Base-by-base conservation (phyloP, 2,329 filamentous ascomycete genomes). In the Penicillium nordicum region DNA sequence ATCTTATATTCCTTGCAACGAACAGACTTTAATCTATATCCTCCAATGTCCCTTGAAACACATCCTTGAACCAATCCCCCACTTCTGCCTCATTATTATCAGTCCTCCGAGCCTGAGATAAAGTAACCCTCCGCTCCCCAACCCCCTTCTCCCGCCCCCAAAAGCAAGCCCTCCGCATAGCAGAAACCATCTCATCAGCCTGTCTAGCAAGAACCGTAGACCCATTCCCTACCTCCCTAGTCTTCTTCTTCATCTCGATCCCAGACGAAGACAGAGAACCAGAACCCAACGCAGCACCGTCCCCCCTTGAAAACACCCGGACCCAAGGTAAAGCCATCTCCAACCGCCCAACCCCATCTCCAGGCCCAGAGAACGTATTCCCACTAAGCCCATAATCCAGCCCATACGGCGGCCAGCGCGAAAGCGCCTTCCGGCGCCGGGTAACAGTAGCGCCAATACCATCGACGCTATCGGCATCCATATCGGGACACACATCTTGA, bases 111-210 rank as follows among this genome's bases (percentile, higher is more conserved):
- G 55, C 23, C 16, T n/a, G 40, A 8, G 50, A 50, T 16, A 64
- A 38, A 36, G 60, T 66, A n/a, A 77, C 75, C 34, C 66, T 69
- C 21, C 70, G 62, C 59, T 77, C 71, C 1, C 66, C 73, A 53
- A 73, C 67, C 0, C 74, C 72, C 44, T 71, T 74, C 57, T 76
- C 74, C 6, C 71, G 67, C 0, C 74, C 75, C 67, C 71, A 76
- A 57, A 79, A 78, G 60, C 76, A 79, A 4, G 75, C 75, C 30
- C 70, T 63, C 5, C 69, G 73, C 74, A 79, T 72, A 10, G 73
- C 59, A 38, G 73, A 70, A 1, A 73, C 72, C 70, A 79, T 73
- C 50, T 79, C 75, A 25, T 65, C 62, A 6, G 70, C 72, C 59
- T 79, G 76, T 0, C 59, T 62, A 1, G 64, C 68, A 43, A 77